Evolutionary conservation across 108 stramenopile genomes (phyloP).

Genomic region (Cyclotella choctawhatcheeana): DNA sequence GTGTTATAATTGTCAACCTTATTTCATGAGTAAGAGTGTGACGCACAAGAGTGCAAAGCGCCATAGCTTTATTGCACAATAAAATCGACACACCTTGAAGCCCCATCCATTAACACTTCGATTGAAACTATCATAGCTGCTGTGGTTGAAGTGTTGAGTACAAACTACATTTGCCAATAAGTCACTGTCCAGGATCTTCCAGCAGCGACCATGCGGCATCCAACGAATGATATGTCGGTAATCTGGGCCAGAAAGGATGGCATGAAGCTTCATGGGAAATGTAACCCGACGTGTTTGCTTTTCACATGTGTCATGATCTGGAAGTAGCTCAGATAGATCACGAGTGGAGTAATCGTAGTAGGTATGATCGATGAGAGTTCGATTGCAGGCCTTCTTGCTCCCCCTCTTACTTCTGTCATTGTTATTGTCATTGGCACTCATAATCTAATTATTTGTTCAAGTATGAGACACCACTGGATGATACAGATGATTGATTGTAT

Average conservation of each 20-base stretch:
- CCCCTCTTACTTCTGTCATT: no score
- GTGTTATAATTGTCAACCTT: not conserved
- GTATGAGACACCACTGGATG: no score
- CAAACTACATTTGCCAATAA: conserved; percentile 20
- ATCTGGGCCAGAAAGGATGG: conserved; percentile 56
- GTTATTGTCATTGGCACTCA: not conserved
- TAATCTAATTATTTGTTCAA: not conserved
- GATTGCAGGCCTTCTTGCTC: not conserved
- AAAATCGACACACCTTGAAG: conserved; percentile 35
- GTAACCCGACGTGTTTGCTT: conserved; percentile 26
- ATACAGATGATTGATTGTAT: no score
- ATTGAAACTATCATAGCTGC: conserved; percentile 9
- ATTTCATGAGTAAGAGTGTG: no score
- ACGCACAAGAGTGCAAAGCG: not conserved
- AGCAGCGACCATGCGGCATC: conserved; percentile 72
- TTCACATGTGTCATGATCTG: not conserved
- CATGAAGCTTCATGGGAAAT: conserved; percentile 49
- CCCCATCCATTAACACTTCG: conserved; percentile 54
- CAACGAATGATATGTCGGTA: conserved; percentile 60
- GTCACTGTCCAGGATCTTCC: conserved; percentile 51
- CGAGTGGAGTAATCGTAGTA: not conserved
- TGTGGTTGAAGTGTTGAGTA: conserved; percentile 43
- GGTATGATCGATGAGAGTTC: not conserved
- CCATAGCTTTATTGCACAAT: not conserved
- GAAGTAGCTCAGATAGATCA: not conserved